These are phyloP conservation scores for Spirogloea muscicola DNA, from an alignment of 139 green algal species.

Conservation along the genomic window DNA sequence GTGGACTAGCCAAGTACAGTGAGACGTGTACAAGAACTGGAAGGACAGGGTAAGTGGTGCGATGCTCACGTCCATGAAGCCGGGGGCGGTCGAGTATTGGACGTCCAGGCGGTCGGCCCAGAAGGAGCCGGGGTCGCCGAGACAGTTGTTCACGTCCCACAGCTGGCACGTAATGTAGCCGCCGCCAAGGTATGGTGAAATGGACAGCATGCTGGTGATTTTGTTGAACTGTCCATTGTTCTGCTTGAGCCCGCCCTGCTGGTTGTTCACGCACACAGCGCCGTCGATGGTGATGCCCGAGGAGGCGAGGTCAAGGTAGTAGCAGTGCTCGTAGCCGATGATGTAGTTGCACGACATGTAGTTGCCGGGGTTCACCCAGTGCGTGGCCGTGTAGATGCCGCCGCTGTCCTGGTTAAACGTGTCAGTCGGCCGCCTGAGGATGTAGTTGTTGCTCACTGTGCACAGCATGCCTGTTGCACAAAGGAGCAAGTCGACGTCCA, in stretches of 20 bases:
- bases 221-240: constrained; percentile 26
- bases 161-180: no score
- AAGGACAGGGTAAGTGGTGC: no score
- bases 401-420: not conserved
- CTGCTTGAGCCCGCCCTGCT: constrained; percentile 10
- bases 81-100: no score
- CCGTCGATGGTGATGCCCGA: constrained; percentile 14
- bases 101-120: no score
- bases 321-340: constrained; percentile 8
- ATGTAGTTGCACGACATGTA: constrained; percentile 21
- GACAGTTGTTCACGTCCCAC: no score
- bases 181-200: no score
- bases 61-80: no score
- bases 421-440: constrained; percentile 13
- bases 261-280: not conserved
- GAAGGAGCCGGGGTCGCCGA: no score
- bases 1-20: no score
- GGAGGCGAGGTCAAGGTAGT: constrained; percentile 13
- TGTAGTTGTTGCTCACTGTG: constrained; percentile 18
- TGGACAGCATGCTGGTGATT: no score
- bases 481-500: not conserved
- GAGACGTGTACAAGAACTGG: no score
- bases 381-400: not conserved
- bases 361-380: not conserved
- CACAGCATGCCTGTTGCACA: not conserved